Base-by-base conservation (phyloP, 495 filamentous ascomycete species). In the Poronia punctata region DNA sequence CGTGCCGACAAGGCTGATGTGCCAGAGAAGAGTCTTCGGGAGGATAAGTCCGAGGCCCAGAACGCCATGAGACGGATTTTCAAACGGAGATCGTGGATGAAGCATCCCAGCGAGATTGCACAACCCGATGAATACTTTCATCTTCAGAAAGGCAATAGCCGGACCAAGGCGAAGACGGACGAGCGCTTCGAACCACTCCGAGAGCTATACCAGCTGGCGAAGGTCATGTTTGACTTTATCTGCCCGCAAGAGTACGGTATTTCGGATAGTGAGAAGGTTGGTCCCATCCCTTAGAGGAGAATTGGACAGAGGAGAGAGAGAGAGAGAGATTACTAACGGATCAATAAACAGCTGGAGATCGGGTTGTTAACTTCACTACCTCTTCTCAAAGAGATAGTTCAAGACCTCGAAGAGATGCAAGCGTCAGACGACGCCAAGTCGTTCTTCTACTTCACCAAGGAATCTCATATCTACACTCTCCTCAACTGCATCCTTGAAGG, bases 361-460 rank as follows among this genome's bases (percentile, higher is more conserved):
- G 92, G 92, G 12, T 78, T 98, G 15, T 67, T 98, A 43, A 98
- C 92, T 3, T 90, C 86, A 6, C 73, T 98, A 7, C 93, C 92
- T 5, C 67, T 98, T 25, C 76, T 98, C 23, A 88, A 88, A 62
- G 92, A 96, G 63, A 95, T 98, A 55, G 92, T 98, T 7, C 79
- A 83, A 50, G 88, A 97, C 56, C 72, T 98, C n/a, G 92, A 98
- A 65, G 88, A 95, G 58, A 86, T 97, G 49, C 92, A 97, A 63
- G 90, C 92, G 3, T 89, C 84, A 0, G 77, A 86, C 34, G 84
- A 89, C 56, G 88, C 88, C 14, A 96, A 96, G 54, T 88, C 83
- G 3, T 96, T 96, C 68, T 82, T 97, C 67, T 98, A 98, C 65
- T 98, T 98, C 59, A 98, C 92, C 19, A 98, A 98, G 57, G 92